Conservation (phyloP, 2,329 filamentous ascomycete species). For the Paecilomyces dactylethromorphus region DNA sequence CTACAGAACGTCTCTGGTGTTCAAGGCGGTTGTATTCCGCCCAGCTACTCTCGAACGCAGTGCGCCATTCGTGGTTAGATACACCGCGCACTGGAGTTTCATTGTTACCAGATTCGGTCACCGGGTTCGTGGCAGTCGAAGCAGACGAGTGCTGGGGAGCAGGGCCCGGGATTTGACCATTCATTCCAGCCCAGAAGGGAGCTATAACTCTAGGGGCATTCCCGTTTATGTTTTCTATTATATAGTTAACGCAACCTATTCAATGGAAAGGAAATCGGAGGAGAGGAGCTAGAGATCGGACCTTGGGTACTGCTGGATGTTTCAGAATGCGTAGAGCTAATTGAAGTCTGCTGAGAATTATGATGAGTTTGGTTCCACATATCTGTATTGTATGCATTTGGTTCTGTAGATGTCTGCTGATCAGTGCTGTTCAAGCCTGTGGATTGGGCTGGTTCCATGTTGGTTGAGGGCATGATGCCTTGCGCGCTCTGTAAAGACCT, state of each 20-base stretch:
- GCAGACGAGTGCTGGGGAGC: neutral
- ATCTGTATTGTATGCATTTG: neutral
- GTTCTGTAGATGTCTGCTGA: neutral
- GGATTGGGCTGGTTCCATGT: neutral
- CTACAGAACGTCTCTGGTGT: neutral
- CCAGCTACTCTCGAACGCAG: neutral
- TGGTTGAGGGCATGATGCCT: neutral
- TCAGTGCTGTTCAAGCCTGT: neutral
- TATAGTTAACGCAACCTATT: neutral
- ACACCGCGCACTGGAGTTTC: neutral
- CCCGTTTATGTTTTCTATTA: neutral
- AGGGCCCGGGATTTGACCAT: neutral
- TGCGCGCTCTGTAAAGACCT: neutral
- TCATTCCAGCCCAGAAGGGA: neutral
- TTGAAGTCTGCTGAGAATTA: neutral
- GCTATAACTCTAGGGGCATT: neutral
- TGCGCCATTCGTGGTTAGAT: neutral
- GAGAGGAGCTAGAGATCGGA: neutral
- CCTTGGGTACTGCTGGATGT: neutral
- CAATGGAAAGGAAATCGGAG: neutral
- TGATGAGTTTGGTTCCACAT: neutral
- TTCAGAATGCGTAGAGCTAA: neutral
- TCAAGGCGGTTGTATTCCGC: neutral
- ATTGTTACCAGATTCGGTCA: neutral
- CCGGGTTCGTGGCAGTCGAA: neutral